Percentiles rank a stretch among this genome's conserved stretches.
Conservation (phyloP, 1,139 yeast species). For the Yamadazyma spencermartinsiae region DNA sequence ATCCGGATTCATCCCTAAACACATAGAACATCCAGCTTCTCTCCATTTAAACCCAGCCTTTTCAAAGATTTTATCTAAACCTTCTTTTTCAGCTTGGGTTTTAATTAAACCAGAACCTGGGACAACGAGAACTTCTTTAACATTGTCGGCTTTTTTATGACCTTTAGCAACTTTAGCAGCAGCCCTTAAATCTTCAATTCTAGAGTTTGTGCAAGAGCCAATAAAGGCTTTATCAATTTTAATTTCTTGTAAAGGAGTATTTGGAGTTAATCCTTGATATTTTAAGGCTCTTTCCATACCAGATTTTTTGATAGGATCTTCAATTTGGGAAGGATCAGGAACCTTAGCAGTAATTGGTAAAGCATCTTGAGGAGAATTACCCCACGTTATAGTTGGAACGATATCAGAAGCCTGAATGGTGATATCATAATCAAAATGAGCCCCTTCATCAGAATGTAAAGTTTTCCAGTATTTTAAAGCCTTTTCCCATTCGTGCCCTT, state of each 20-base stretch:
- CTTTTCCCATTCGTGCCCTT: conserved; percentile 91
- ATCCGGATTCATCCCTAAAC: conserved; percentile 99
- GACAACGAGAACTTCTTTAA: conserved; percentile 84
- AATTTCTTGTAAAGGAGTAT: conserved; percentile 73
- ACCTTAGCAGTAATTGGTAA: conserved; percentile 87
- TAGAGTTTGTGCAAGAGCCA: conserved; percentile 97
- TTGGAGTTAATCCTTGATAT: conserved; percentile 88
- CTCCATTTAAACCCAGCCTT: conserved; percentile 98
- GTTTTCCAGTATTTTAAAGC: conserved; percentile 91
- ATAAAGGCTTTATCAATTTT: conserved; percentile 89
- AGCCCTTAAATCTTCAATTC: conserved; percentile 94
- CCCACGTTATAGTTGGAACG: conserved; percentile 98
- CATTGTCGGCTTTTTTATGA: conserved; percentile 77
- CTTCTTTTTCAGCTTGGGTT: conserved; percentile 90
- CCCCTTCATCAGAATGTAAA: conserved; percentile 83
- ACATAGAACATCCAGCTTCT: conserved; percentile 99
- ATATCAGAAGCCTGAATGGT: conserved; percentile 80
- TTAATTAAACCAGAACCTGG: conserved; percentile 98
- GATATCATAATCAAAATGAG: conserved; percentile 83
- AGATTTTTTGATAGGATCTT: conserved; percentile 74
- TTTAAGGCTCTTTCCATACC: conserved; percentile 89
- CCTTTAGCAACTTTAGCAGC: conserved; percentile 95
- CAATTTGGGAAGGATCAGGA: conserved; percentile 78
- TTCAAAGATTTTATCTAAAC: conserved; percentile 84
- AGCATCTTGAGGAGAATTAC: conserved; percentile 98